These are phyloP conservation scores for Monosporascus sp. DNA, from an alignment of 2,329 filamentous ascomycete genomes.

Conservation along the genomic window DNA sequence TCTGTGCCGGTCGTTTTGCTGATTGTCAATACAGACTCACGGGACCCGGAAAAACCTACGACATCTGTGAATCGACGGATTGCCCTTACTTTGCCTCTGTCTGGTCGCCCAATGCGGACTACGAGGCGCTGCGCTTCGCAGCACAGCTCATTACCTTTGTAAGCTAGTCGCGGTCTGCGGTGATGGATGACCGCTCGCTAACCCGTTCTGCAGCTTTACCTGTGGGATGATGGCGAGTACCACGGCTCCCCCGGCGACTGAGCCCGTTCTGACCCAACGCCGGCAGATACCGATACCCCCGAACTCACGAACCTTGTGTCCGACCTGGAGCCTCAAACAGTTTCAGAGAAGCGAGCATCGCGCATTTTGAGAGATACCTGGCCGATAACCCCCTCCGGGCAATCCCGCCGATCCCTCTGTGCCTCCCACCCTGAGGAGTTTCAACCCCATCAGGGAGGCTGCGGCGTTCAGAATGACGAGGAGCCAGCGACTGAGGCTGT, in stretches of 20 bases:
- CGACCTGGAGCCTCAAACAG: constrained; percentile 4
- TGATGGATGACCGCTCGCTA: neutral
- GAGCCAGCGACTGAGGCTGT: constrained; percentile 1
- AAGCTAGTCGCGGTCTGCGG: neutral
- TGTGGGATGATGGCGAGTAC: constrained; percentile 5
- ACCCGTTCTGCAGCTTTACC: constrained; percentile 5
- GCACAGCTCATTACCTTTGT: constrained; percentile 6
- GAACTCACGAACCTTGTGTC: constrained; percentile 1
- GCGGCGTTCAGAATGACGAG: constrained; percentile 4
- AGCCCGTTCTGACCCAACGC: neutral
- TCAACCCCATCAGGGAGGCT: constrained; percentile 7
- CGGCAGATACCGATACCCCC: constrained; percentile 8
- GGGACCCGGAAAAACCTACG: constrained; percentile 3
- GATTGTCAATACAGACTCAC: neutral
- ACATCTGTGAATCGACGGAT: constrained; percentile 2
- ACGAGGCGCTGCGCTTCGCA: constrained; percentile 4
- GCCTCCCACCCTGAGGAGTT: constrained; percentile 4
- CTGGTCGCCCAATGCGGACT: constrained; percentile 7
- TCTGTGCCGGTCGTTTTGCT: neutral
- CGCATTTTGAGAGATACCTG: constrained; percentile 4
- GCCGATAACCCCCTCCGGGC: neutral
- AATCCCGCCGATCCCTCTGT: constrained; percentile 1
- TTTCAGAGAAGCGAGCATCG: constrained; percentile 4
- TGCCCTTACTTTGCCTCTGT: constrained; percentile 1
- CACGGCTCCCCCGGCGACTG: too few species aligned